Conservation (phyloP, 2,329 filamentous ascomycete species). For the Xylaria sp. region DNA sequence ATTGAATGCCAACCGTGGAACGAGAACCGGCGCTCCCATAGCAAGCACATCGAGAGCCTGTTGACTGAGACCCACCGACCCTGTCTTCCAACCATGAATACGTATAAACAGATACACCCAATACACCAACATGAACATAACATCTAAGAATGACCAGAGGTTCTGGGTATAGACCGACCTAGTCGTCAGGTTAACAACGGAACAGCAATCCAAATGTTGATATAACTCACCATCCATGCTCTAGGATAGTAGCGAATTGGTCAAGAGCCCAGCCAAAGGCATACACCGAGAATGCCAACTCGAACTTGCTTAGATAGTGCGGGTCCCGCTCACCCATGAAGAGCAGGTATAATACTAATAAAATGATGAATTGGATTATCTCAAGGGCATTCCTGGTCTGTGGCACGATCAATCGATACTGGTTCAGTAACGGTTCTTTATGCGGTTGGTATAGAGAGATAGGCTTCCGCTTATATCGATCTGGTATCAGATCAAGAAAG, state of each 20-base stretch:
- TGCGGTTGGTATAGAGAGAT: slow-evolving; percentile 76
- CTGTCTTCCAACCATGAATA: slow-evolving; percentile 55
- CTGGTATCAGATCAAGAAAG: slow-evolving; percentile 78
- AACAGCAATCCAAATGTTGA: background rate
- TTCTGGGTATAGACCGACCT: slow-evolving; percentile 84
- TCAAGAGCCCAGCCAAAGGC: slow-evolving; percentile 74
- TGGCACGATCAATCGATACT: slow-evolving; percentile 79
- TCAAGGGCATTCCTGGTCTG: slow-evolving; percentile 72
- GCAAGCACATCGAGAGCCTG: slow-evolving; percentile 75
- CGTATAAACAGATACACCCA: slow-evolving; percentile 62
- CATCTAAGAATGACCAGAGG: slow-evolving; percentile 81
- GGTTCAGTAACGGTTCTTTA: slow-evolving; percentile 70
- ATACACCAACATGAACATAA: slow-evolving; percentile 71
- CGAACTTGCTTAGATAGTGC: slow-evolving; percentile 49
- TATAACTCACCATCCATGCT: slow-evolving; percentile 56
- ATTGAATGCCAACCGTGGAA: slow-evolving; percentile 77
- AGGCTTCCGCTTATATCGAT: slow-evolving; percentile 78
- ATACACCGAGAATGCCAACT: slow-evolving; percentile 66
- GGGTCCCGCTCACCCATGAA: slow-evolving; percentile 67
- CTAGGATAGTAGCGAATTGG: slow-evolving; percentile 69
- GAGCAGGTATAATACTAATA: slow-evolving; percentile 63
- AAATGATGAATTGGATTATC: slow-evolving; percentile 63
- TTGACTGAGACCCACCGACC: slow-evolving; percentile 46
- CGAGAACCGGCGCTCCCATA: slow-evolving; percentile 69
- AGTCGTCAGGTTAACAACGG: slow-evolving; percentile 7